phyloP scores from a whole-genome alignment of 2,329 filamentous ascomycete genomes.

The Arthrobotrys musiformis region DNA sequence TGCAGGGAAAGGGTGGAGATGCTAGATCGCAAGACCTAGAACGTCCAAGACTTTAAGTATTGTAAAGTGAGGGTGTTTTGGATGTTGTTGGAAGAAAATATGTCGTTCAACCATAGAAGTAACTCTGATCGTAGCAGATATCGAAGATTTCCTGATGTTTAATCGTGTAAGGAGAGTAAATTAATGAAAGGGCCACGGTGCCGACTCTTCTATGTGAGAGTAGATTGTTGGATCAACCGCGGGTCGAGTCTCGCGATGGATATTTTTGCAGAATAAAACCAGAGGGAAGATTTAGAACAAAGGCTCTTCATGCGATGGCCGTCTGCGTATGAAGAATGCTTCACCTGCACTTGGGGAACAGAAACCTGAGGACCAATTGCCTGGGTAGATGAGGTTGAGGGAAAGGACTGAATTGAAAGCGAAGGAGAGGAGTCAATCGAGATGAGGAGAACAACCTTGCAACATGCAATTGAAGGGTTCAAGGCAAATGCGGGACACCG shows the following conservation, averaged over 20 bases:
- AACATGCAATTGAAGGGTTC: constrained; percentile 37
- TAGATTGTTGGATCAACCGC: not conserved
- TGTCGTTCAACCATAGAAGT: constrained; percentile 37
- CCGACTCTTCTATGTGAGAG: not conserved
- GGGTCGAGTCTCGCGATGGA: not conserved
- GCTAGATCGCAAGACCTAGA: not conserved
- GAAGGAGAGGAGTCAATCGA: constrained; percentile 35
- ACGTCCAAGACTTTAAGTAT: not conserved
- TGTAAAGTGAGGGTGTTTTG: not conserved
- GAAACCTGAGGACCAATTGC: not conserved
- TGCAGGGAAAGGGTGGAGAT: not conserved
- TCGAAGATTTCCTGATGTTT: not conserved
- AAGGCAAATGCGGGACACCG: constrained; percentile 53
- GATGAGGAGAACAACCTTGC: constrained; percentile 45
- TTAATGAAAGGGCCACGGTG: not conserved
- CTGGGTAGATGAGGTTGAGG: constrained; percentile 21
- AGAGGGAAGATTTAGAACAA: not conserved
- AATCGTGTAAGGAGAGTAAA: not conserved
- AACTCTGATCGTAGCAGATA: not conserved
- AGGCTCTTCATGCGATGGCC: not conserved
- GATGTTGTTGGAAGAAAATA: constrained; percentile 4
- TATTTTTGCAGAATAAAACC: not conserved
- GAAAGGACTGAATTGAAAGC: constrained; percentile 36
- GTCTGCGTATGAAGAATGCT: not conserved
- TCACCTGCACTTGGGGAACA: not conserved